Evolutionary conservation across 2,329 filamentous ascomycete genomes (phyloP).

Genomic region (Metarhizium anisopliae): DNA sequence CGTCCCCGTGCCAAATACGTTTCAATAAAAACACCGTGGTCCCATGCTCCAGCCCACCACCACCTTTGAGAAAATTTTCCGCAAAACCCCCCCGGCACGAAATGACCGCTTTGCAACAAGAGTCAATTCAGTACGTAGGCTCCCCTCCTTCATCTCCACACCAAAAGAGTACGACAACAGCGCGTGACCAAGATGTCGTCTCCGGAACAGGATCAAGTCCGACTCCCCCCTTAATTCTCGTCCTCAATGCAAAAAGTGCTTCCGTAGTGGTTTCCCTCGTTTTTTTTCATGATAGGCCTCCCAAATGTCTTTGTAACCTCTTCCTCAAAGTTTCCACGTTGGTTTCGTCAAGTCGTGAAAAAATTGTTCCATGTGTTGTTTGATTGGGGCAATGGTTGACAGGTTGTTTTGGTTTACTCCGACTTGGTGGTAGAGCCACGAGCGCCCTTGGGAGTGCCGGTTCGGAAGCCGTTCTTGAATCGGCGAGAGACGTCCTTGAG

Average conservation of each 20-base stretch:
- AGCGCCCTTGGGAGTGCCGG: conserved; percentile 75
- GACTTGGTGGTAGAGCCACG: conserved; percentile 28
- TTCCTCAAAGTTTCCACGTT: not conserved
- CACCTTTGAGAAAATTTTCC: conserved; percentile 5
- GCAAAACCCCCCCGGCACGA: conserved; percentile 7
- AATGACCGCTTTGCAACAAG: not conserved
- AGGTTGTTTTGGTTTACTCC: conserved; percentile 9
- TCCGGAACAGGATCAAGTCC: not conserved
- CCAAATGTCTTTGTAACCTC: not conserved
- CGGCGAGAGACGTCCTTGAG: conserved; percentile 85
- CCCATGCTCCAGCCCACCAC: conserved; percentile 10
- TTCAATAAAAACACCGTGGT: no score
- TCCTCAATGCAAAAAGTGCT: not conserved
- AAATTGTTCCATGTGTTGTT: not conserved
- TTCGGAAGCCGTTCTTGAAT: conserved; percentile 97
- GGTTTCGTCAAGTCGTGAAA: not conserved
- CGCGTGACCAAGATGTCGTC: not conserved
- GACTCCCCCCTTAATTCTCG: not conserved
- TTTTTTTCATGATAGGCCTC: not conserved
- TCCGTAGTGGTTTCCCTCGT: not conserved
- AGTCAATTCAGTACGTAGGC: not conserved
- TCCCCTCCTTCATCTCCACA: not conserved
- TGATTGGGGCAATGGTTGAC: not conserved
- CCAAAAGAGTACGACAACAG: not conserved
- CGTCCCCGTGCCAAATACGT: no score